Base-by-base conservation (phyloP, 2,329 filamentous ascomycete genomes). In the Phialophora verrucosa region DNA sequence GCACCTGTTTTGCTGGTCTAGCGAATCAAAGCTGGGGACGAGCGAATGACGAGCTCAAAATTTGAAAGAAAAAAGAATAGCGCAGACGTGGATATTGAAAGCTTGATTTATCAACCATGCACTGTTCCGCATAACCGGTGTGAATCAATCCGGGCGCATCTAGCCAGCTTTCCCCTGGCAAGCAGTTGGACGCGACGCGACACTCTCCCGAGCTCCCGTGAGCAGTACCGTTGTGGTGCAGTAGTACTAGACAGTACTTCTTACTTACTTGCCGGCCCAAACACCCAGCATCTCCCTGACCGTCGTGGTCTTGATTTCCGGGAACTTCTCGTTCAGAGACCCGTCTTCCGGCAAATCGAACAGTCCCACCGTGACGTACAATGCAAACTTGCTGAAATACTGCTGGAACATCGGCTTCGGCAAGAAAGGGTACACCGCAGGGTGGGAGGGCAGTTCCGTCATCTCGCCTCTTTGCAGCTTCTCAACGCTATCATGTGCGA, bases 401-500 rank as follows among this genome's bases (percentile, higher is more conserved):
- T 63, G 67, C 38, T 74, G 71, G 4, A 76, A 59, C 5, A 59
- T n/a, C 25, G 71, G 59, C 54, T 74, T 75, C 0, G 75, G 71
- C 17, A 75, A 64, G 35, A 63, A 65, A 2, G 58, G 14, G 27
- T 76, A 76, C 3, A 71, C 8, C 2, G 69, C 23, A 7, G 29
- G 53, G 23, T 76, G 73, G 44, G 59, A 61, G 0, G 75, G 75
- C 23, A 76, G 62, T 54, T 75, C 75, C 7, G 79, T 81, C 5
- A 77, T 71, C 66, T 77, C 59, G 0, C 79, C 78, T 17, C 63
- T 47, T 25, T 74, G 73, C 31, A 81, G 59, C 60, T 77, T 72
- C 51, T 80, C 68, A 57, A 76, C 17, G 53, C 63, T 66, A 35
- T 82, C 69, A 54, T 78, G 65, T 59, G 74, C 71, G 29, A 82